These are phyloP conservation scores for Ceratocystis eucalypticola DNA, from an alignment of 2,329 filamentous ascomycete genomes.

Conservation along the genomic window DNA sequence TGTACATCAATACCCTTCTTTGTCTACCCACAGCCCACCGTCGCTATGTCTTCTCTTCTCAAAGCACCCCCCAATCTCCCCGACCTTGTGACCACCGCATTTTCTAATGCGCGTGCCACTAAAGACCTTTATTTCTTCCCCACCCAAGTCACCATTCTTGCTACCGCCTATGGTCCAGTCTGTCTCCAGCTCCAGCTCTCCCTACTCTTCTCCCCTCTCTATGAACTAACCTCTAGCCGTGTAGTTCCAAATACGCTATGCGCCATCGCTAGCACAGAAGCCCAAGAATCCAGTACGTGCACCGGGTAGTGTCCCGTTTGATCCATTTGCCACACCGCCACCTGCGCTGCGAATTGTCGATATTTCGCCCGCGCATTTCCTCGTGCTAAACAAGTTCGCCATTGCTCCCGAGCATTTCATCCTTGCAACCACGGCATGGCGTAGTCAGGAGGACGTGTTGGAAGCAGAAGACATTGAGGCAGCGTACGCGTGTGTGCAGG, in stretches of 20 bases:
- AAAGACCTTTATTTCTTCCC: slow-evolving; percentile 42
- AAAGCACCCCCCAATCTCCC: slow-evolving; percentile 31
- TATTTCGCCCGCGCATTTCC: slow-evolving; percentile 42
- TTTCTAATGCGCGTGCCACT: slow-evolving; percentile 34
- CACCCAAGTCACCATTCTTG: slow-evolving; percentile 38
- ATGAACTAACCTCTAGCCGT: not conserved
- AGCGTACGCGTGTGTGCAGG: slow-evolving; percentile 47
- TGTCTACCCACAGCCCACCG: not conserved
- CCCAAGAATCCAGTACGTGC: slow-evolving; percentile 34
- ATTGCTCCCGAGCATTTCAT: slow-evolving; percentile 60
- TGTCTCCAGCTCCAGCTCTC: slow-evolving; percentile 20
- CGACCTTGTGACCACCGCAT: slow-evolving; percentile 37
- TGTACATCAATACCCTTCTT: too few species aligned
- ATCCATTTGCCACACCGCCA: slow-evolving; percentile 49
- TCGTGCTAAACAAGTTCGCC: slow-evolving; percentile 65
- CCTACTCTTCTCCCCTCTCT: not conserved
- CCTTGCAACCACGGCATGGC: slow-evolving; percentile 49
- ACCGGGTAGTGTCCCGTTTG: slow-evolving; percentile 28
- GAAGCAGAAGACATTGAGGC: slow-evolving; percentile 47
- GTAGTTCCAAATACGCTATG: slow-evolving; percentile 61
- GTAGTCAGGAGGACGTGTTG: slow-evolving; percentile 50
- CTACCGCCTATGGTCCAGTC: slow-evolving; percentile 33
- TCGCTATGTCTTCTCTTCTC: not conserved
- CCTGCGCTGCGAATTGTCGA: slow-evolving; percentile 40
- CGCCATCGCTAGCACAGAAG: slow-evolving; percentile 54